phyloP scores from a whole-genome alignment of 2,329 filamentous ascomycete species.

The Lachnum nothofagi region DNA sequence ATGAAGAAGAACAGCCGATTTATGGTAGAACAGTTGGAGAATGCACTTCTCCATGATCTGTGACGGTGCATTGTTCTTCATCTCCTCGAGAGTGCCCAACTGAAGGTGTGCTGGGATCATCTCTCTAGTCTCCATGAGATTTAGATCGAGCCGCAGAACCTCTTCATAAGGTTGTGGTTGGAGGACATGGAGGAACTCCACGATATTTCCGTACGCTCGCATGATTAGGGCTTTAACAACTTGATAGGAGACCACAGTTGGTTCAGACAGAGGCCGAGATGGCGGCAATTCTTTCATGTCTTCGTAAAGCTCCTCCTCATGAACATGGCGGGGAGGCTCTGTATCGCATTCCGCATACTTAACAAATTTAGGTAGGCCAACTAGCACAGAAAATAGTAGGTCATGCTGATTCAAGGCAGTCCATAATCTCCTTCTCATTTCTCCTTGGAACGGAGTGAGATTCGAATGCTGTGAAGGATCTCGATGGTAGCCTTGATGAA shows the following conservation, averaged over 20 bases:
- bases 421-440: conserved; percentile 61
- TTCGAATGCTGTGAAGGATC: conserved; percentile 48
- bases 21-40: conserved; percentile 48
- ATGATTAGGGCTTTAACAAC: conserved; percentile 47
- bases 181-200: conserved; percentile 47
- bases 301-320: conserved; percentile 60
- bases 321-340: conserved; percentile 55
- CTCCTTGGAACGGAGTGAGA: conserved; percentile 47
- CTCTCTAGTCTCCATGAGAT: conserved; percentile 43
- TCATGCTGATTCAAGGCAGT: conserved; percentile 54
- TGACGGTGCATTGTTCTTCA: conserved; percentile 42
- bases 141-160: conserved; percentile 44
- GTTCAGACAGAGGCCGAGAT: conserved; percentile 50
- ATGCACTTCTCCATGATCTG: conserved; percentile 49
- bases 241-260: conserved; percentile 53
- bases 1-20: conserved; percentile 51
- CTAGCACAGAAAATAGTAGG: conserved; percentile 59
- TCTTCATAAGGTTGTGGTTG: conserved; percentile 45
- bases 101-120: conserved; percentile 45
- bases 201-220: conserved; percentile 47
- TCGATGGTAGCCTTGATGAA: conserved; percentile 56
- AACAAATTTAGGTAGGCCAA: conserved; percentile 62
- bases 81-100: conserved; percentile 45
- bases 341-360: conserved; percentile 60
- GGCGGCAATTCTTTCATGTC: conserved; percentile 51